Evolutionary conservation across 148 eudicot genomes (phyloP).

Genomic region (Rhododendron molle): DNA sequence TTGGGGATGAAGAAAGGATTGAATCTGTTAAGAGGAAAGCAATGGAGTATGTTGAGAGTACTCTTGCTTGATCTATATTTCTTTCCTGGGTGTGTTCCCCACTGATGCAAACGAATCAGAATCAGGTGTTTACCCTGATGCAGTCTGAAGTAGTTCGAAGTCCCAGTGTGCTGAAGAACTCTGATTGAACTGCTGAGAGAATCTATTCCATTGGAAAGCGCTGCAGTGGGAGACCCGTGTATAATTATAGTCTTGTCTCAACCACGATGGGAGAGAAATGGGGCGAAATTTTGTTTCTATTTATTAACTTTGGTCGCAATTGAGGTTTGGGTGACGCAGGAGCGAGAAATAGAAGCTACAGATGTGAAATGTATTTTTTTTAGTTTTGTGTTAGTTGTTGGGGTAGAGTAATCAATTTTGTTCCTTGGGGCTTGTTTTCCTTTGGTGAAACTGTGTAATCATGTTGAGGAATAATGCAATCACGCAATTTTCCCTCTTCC

Average conservation of each 20-base stretch:
- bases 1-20: slow-evolving; percentile 57
- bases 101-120: neutral
- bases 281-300: neutral
- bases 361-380: neutral
- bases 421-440: neutral
- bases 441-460: neutral
- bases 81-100: neutral
- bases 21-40: slow-evolving; percentile 65
- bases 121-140: neutral
- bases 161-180: neutral
- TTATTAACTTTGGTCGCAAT: neutral
- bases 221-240: neutral
- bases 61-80: slow-evolving; percentile 16
- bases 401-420: neutral
- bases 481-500: neutral
- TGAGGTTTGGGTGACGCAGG: neutral
- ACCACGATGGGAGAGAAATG: neutral
- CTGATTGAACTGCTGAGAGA: neutral
- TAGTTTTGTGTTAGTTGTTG: neutral
- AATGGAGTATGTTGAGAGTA: slow-evolving; percentile 50
- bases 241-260: neutral
- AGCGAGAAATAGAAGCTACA: neutral
- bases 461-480: neutral
- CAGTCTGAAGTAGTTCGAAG: neutral
- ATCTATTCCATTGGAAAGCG: neutral